Base-by-base conservation (phyloP, 1,139 yeast genomes). In the Petasospora fabianii region DNA sequence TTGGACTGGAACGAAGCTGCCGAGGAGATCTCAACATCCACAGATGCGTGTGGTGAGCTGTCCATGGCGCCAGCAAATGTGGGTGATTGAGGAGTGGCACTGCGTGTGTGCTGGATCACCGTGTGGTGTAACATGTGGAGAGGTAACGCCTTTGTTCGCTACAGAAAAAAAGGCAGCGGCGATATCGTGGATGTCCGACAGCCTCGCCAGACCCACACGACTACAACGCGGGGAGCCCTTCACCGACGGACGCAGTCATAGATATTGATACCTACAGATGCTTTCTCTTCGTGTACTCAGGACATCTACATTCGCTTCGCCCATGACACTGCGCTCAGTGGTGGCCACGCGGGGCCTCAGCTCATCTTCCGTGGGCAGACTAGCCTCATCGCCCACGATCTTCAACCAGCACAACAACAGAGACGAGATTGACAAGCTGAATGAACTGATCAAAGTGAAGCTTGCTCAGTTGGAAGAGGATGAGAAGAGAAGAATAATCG, bases 361-460 rank as follows among this genome's bases (percentile, higher is more conserved):
- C 34, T 15, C 27, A 9, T 16, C 12, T 24, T 28, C 20, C 39
- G 6, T n/a, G n/a, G n/a, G n/a, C n/a, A n/a, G n/a, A n/a, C n/a
- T n/a, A n/a, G n/a, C n/a, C n/a, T 14, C 34, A 11, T 13, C 44
- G 6, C 7, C 38, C 11, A 6, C 26, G 12, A 17, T 19, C 17
- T 27, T 9, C 9, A 29, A 27, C 29, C 21, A 34, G 13, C 34
- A 22, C 21, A 43, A 35, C 36, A 47, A 46, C 34, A 46, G 46
- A 5, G 29, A 46, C 22, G 54, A 50, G 27, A 49, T 50, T 18
- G 51, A 49, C 30, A 47, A 41, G 39, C 38, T 50, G 21, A 50
- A 49, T 32, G 37, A 24, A 15, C 32, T 50, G 21, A 33, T 50
- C 20, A 49, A 48, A 26, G 30, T 35, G 27, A 50, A 50, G 32